Evolutionary conservation across 78 protist genomes (phyloP).

Genomic region (slime mould (Dictyostelium discoideum)): DNA sequence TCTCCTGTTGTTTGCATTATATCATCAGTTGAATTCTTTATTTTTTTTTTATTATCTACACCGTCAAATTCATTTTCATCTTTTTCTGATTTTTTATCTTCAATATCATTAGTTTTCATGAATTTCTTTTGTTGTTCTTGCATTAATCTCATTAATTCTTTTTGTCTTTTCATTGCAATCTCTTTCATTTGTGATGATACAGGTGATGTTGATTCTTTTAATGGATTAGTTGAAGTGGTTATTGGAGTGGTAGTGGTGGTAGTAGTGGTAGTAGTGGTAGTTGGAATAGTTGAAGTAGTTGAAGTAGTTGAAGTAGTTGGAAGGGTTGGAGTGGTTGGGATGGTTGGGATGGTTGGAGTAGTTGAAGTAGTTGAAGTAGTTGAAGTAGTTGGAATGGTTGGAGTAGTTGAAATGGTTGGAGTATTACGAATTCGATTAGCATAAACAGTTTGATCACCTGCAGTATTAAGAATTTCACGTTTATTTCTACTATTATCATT

Average conservation of each 20-base stretch:
- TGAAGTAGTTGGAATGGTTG: too few species aligned
- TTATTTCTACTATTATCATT: not conserved
- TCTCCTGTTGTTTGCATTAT: not conserved
- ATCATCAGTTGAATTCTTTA: not conserved
- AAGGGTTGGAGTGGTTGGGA: too few species aligned
- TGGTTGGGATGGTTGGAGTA: too few species aligned
- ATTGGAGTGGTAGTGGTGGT: not conserved
- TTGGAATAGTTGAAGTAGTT: not conserved
- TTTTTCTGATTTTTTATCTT: not conserved
- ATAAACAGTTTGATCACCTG: too few species aligned
- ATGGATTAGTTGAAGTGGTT: not conserved
- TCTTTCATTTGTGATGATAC: conserved; percentile 18
- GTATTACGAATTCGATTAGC: too few species aligned
- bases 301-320: not conserved
- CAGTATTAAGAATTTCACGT: too few species aligned
- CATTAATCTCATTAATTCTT: conserved; percentile 32
- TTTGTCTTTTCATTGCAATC: conserved; percentile 41
- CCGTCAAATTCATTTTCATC: not conserved
- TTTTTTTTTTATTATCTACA: not conserved
- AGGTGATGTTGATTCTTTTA: conserved; percentile 2
- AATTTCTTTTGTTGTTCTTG: conserved; percentile 41
- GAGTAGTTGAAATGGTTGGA: too few species aligned
- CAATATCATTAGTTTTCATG: not conserved
- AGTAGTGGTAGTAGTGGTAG: not conserved
- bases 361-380: too few species aligned